Base-by-base conservation (phyloP, 2,329 filamentous ascomycete genomes). In the Botryotinia narcissicola region DNA sequence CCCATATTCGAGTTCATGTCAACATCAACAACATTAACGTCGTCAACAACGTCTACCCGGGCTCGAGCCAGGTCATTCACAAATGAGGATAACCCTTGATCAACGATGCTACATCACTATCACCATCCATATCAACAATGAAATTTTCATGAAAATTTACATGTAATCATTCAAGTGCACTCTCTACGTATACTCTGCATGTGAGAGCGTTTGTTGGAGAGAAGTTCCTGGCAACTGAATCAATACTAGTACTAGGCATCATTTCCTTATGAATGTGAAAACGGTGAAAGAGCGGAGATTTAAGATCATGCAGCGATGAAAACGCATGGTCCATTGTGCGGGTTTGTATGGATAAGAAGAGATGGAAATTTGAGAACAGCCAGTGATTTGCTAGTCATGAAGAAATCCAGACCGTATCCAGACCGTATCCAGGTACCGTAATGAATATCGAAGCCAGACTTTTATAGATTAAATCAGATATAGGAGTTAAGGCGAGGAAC, bases 231-330 rank as follows among this genome's bases (percentile, higher is more conserved):
- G 60, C 3, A 62, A 62, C 22, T n/a, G 48, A 42, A 42, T 40
- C 32, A n/a, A 14, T 12, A 37, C 29, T 60, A 60, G 29, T 35
- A 22, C 32, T 10, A 37, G 35, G 59, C 16, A 62, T 25, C 29
- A 61, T 44, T n/a, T 63, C 60, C 60, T 40, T 42, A 57, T 18
- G 51, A 29, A 22, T 7, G 57, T 57, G 66, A 68, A 68, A 68
- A 68, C 66, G 66, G 66, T 42, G 48, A 68, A 54, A 54, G 48
- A 68, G 48, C 66, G 66, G 66, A 42, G 48, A 57, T 68, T 29
- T 37, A 57, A 54, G 20, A 54, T 68, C 48, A 68, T 69, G 66
- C 66, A 69, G 42, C 40, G 35, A 44, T 57, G 48, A 69, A 57
- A 57, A 57, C 25, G 48, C 66, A 68, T 57, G 66, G 64, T 16